Evolutionary conservation across 768 basidiomycete species (phyloP).

Genomic region (Leucosporidium creatinivorum): DNA sequence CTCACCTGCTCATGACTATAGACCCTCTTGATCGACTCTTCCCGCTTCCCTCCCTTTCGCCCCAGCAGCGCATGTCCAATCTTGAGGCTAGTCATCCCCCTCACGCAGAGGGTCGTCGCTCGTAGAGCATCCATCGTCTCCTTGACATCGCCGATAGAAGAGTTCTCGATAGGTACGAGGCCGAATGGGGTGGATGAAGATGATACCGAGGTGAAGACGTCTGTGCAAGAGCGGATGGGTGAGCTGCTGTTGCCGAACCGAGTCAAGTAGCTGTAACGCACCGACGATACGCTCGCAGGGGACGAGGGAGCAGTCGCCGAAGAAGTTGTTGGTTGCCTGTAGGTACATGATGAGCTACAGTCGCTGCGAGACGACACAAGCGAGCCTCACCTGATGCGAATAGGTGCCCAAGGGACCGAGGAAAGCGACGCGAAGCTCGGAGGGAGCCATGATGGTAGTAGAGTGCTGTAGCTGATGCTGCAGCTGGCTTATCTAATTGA

Average conservation of each 20-base stretch:
- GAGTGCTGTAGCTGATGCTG: neutral
- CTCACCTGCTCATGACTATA: conserved; percentile 37
- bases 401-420: conserved; percentile 37
- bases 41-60: neutral
- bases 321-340: conserved; percentile 31
- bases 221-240: neutral
- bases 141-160: conserved; percentile 32
- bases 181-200: conserved; percentile 8
- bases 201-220: conserved; percentile 28
- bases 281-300: conserved; percentile 30
- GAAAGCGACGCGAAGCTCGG: conserved; percentile 25
- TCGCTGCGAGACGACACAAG: neutral
- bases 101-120: conserved; percentile 13
- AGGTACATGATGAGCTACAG: neutral
- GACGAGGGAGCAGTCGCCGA: conserved; percentile 15
- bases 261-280: neutral
- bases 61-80: conserved; percentile 35
- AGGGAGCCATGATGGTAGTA: neutral
- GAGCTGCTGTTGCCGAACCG: neutral
- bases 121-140: conserved; percentile 31
- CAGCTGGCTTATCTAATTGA: neutral
- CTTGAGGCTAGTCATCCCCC: conserved; percentile 21
- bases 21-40: conserved; percentile 21
- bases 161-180: conserved; percentile 36
- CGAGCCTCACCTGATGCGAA: conserved; percentile 31